phyloP scores from a whole-genome alignment of 192 early-diverging fungal species.

The Chytriomyces sp. region DNA sequence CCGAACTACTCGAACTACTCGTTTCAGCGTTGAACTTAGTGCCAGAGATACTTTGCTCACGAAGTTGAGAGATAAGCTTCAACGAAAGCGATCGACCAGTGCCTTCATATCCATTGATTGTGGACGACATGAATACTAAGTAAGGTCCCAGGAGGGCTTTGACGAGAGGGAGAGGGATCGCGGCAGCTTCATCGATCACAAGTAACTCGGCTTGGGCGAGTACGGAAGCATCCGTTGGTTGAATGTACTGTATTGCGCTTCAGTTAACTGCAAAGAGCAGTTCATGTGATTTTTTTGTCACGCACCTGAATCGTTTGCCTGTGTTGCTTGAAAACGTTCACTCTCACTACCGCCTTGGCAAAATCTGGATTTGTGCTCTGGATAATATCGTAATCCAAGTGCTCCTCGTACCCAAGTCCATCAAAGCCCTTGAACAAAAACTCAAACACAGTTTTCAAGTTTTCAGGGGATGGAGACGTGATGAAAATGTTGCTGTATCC shows the following conservation, averaged over 20 bases:
- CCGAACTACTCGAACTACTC: slow-evolving; percentile 36
- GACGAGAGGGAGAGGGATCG: slow-evolving; percentile 94
- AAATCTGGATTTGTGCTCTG: slow-evolving; percentile 96
- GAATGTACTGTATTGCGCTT: slow-evolving; percentile 77
- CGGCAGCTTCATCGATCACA: slow-evolving; percentile 98
- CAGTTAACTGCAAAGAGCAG: neutral
- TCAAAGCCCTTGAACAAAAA: slow-evolving; percentile 98
- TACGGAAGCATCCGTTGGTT: slow-evolving; percentile 90
- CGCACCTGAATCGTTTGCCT: slow-evolving; percentile 87
- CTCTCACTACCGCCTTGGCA: slow-evolving; percentile 92
- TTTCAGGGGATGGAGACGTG: slow-evolving; percentile 95
- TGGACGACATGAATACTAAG: slow-evolving; percentile 97
- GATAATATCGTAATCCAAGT: slow-evolving; percentile 98
- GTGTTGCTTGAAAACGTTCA: slow-evolving; percentile 95
- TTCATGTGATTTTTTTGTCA: neutral
- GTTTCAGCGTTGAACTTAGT: neutral
- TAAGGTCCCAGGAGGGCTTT: slow-evolving; percentile 91
- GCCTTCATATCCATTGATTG: slow-evolving; percentile 99
- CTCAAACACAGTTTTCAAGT: slow-evolving; percentile 97
- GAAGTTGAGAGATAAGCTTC: slow-evolving; percentile 92
- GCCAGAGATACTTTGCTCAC: slow-evolving; percentile 82
- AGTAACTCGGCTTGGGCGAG: slow-evolving; percentile 96
- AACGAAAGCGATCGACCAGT: slow-evolving; percentile 95
- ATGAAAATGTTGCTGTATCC: slow-evolving; percentile 99
- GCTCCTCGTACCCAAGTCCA: slow-evolving; percentile 97